Conservation (phyloP, 768 basidiomycete genomes). For the Calvatia gigantea region DNA sequence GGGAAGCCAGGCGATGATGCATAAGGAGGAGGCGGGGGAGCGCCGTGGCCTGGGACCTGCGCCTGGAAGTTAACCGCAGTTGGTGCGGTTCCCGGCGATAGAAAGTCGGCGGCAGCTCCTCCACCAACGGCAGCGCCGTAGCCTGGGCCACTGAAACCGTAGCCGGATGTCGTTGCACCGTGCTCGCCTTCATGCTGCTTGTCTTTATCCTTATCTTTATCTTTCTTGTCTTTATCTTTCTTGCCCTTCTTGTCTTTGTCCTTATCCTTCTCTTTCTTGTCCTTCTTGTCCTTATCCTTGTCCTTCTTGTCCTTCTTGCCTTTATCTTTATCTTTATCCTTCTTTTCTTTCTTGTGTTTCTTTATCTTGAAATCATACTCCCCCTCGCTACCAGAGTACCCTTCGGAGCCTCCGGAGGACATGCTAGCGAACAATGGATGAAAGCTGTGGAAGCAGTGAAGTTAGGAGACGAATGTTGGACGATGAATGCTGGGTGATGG, state of each 20-base stretch:
- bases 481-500: not conserved
- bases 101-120: not conserved
- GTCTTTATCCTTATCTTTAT: conserved; percentile 17
- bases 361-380: conserved; percentile 4
- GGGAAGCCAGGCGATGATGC: conserved; percentile 9
- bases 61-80: not conserved
- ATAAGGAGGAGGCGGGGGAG: conserved; percentile 16
- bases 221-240: conserved; percentile 16
- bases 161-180: not conserved
- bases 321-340: conserved; percentile 21
- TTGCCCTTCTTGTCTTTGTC: conserved; percentile 20
- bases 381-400: not conserved
- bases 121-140: not conserved
- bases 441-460: not conserved
- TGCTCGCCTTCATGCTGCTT: conserved; percentile 12
- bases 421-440: not conserved
- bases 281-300: conserved; percentile 20
- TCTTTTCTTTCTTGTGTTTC: conserved; percentile 18
- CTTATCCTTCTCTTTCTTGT: conserved; percentile 22
- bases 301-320: conserved; percentile 25
- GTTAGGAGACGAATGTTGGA: conserved; percentile 8
- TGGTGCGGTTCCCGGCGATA: not conserved
- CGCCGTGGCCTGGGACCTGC: conserved; percentile 11
- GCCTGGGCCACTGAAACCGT: not conserved
- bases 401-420: conserved; percentile 4